phyloP scores from a whole-genome alignment of 1,284 basidiomycete species.

The Exobasidium cylindrosporum region DNA sequence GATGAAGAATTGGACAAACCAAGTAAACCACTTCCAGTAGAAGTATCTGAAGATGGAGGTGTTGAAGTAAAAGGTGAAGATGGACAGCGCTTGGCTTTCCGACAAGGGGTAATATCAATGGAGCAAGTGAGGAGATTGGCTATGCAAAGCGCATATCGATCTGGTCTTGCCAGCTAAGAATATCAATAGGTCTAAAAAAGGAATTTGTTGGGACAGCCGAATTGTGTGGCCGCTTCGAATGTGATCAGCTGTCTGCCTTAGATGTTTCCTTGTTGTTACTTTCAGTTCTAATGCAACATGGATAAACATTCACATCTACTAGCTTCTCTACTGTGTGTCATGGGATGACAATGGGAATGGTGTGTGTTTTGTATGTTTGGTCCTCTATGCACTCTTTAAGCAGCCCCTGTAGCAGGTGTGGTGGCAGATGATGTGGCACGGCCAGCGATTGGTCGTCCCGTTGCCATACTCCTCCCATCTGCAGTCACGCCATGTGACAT shows the following conservation, averaged over 20 bases:
- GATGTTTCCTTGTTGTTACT: not conserved
- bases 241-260: not conserved
- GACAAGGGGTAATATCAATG: conserved; percentile 49
- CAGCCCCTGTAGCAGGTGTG: not conserved
- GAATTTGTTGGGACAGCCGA: too few species aligned
- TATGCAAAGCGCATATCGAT: conserved; percentile 38
- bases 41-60: conserved; percentile 33
- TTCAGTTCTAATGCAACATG: not conserved
- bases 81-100: conserved; percentile 43
- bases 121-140: conserved; percentile 43
- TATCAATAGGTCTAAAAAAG: too few species aligned
- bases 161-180: conserved; percentile 46
- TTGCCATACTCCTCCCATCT: conserved; percentile 6
- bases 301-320: too few species aligned
- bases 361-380: too few species aligned
- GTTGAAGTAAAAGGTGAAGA: conserved; percentile 49
- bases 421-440: not conserved
- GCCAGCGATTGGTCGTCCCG: conserved; percentile 5
- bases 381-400: too few species aligned
- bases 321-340: too few species aligned
- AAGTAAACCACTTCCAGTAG: conserved; percentile 23
- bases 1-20: conserved; percentile 22
- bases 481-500: conserved; percentile 1
- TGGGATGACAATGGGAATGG: too few species aligned
- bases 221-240: too few species aligned